phyloP scores from a whole-genome alignment of 306 rosid genomes.

The Arachis stenosperma region DNA sequence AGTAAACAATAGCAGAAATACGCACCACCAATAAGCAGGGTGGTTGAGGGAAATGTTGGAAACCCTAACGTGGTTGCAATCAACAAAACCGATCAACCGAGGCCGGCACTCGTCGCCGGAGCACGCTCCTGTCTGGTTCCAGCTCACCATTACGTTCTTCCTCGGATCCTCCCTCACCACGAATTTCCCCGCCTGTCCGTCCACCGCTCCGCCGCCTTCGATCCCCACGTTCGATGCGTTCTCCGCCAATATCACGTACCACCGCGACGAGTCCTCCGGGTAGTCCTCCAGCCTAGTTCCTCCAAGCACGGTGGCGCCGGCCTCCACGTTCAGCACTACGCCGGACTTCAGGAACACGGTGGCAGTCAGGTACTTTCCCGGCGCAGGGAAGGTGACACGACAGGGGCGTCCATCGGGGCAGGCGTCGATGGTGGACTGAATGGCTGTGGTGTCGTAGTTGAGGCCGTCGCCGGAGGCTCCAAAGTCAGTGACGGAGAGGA shows the following conservation, averaged over 20 bases:
- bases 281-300: slow-evolving; percentile 66
- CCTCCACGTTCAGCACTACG: slow-evolving; percentile 59
- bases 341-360: slow-evolving; percentile 79
- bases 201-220: slow-evolving; percentile 82
- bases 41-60: slow-evolving; percentile 60
- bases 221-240: slow-evolving; percentile 76
- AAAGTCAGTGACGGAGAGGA: slow-evolving; percentile 64
- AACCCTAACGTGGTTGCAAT: slow-evolving; percentile 52
- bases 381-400: slow-evolving; percentile 64
- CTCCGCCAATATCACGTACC: slow-evolving; percentile 92
- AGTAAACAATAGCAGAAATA: background rate
- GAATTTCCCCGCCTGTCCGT: slow-evolving; percentile 78
- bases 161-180: slow-evolving; percentile 66
- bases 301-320: slow-evolving; percentile 69
- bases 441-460: slow-evolving; percentile 75
- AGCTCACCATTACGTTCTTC: slow-evolving; percentile 96
- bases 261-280: slow-evolving; percentile 60
- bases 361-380: slow-evolving; percentile 77
- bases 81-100: slow-evolving; percentile 73
- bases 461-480: slow-evolving; percentile 81
- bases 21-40: slow-evolving; percentile 96
- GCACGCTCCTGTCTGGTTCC: slow-evolving; percentile 84
- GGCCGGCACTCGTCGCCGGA: slow-evolving; percentile 93
- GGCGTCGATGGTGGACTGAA: slow-evolving; percentile 80
- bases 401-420: slow-evolving; percentile 54